phyloP scores from a whole-genome alignment of 2,329 filamentous ascomycete species.

The Curvularia sp. region DNA sequence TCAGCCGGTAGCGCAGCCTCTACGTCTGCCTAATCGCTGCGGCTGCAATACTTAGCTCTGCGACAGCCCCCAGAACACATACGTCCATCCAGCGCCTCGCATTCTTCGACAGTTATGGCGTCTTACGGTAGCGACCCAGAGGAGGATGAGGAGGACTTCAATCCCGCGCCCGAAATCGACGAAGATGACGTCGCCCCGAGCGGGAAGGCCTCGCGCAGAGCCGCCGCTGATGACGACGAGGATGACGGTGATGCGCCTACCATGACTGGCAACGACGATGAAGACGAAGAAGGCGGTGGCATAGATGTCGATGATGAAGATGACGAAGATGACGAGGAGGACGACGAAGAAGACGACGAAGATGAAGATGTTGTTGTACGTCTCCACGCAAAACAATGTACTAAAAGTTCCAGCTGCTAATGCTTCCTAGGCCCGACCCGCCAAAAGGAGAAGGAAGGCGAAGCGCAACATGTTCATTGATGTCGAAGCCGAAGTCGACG shows the following conservation, averaged over 20 bases:
- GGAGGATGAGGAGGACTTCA: slow-evolving; percentile 83
- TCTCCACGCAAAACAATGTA: slow-evolving; percentile 9
- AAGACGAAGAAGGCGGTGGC: slow-evolving; percentile 61
- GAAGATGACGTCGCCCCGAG: slow-evolving; percentile 57
- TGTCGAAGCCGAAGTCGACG: slow-evolving; percentile 97
- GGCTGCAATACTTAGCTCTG: slow-evolving; percentile 15
- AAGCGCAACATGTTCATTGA: slow-evolving; percentile 89
- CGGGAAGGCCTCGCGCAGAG: slow-evolving; percentile 34
- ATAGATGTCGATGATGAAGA: slow-evolving; percentile 62
- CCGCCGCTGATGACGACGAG: slow-evolving; percentile 47
- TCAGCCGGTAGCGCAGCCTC: neutral
- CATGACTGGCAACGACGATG: slow-evolving; percentile 49
- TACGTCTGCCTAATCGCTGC: slow-evolving; percentile 6
- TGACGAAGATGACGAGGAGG: slow-evolving; percentile 63
- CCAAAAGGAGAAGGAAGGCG: slow-evolving; percentile 78
- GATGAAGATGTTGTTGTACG: slow-evolving; percentile 54
- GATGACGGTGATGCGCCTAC: slow-evolving; percentile 46
- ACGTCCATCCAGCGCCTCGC: slow-evolving; percentile 15
- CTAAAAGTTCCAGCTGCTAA: slow-evolving; percentile 24
- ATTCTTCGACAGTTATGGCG: slow-evolving; percentile 33
- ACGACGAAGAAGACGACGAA: slow-evolving; percentile 69
- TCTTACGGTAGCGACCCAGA: slow-evolving; percentile 40
- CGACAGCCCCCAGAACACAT: slow-evolving; percentile 13
- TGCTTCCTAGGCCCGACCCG: slow-evolving; percentile 66
- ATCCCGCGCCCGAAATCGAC: slow-evolving; percentile 76